These are phyloP conservation scores for Schizochytrium sp. DNA, from an alignment of 108 stramenopile genomes.

Conservation along the genomic window DNA sequence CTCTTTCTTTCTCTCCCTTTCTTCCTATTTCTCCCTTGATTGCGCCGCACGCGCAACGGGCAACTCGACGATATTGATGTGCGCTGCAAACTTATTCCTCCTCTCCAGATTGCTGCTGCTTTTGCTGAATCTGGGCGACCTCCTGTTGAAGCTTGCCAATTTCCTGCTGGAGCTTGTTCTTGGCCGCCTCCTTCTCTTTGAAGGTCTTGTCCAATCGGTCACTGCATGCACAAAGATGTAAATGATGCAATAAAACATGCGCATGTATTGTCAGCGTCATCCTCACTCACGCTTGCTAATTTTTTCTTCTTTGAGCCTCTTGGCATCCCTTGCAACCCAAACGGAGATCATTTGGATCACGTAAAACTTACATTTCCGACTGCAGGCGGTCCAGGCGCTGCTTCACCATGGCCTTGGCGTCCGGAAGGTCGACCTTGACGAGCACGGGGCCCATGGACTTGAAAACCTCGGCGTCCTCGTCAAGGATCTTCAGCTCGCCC, in stretches of 20 bases:
- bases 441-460: slow-evolving; percentile 13
- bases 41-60: no score
- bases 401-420: slow-evolving; percentile 6
- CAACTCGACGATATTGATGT: no score
- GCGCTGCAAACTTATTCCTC: neutral
- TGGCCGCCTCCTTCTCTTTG: neutral
- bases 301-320: no score
- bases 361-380: neutral
- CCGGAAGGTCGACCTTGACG: slow-evolving; percentile 2
- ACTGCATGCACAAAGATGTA: neutral
- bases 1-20: no score
- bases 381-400: slow-evolving; percentile 14
- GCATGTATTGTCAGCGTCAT: no score
- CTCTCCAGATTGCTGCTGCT: neutral
- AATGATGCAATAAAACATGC: no score
- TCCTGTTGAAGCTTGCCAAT: neutral
- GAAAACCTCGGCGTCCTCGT: slow-evolving; percentile 6
- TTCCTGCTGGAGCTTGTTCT: neutral
- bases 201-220: neutral
- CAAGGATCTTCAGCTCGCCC: neutral
- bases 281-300: no score
- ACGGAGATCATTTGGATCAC: no score
- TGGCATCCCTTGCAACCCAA: no score
- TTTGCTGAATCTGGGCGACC: neutral
- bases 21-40: no score